phyloP scores from a whole-genome alignment of 257 asterid genomes.

The Anisodus acutangulus region DNA sequence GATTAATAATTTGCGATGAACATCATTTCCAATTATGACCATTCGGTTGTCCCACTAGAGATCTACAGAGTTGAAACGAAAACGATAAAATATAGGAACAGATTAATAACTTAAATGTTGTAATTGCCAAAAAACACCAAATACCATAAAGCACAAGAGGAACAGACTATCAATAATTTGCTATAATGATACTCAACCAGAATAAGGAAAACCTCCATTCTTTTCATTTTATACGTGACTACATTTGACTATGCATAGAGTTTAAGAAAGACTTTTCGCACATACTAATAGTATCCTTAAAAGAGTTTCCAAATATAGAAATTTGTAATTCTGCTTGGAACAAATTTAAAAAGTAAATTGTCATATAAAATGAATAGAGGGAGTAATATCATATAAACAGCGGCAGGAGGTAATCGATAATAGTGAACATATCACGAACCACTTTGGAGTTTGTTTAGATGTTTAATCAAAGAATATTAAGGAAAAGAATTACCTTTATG shows the following conservation, averaged over 20 bases:
- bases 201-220: neutral
- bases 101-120: too few species aligned
- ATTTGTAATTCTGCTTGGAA: neutral
- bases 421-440: neutral
- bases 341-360: neutral
- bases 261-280: neutral
- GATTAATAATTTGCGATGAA: too few species aligned
- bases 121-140: too few species aligned
- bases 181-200: neutral
- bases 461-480: neutral
- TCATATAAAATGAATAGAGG: neutral
- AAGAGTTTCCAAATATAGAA: neutral
- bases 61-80: too few species aligned
- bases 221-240: neutral
- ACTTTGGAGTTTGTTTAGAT: neutral
- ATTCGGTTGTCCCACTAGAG: too few species aligned
- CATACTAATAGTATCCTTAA: neutral
- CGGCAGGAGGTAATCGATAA: neutral
- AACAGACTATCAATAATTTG: neutral
- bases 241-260: neutral
- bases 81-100: too few species aligned
- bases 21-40: too few species aligned
- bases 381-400: neutral
- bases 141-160: too few species aligned
- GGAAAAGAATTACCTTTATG: neutral